These are phyloP conservation scores for Saccharum hybrid DNA, from an alignment of 202 grass and related monocot species.

Conservation along the genomic window DNA sequence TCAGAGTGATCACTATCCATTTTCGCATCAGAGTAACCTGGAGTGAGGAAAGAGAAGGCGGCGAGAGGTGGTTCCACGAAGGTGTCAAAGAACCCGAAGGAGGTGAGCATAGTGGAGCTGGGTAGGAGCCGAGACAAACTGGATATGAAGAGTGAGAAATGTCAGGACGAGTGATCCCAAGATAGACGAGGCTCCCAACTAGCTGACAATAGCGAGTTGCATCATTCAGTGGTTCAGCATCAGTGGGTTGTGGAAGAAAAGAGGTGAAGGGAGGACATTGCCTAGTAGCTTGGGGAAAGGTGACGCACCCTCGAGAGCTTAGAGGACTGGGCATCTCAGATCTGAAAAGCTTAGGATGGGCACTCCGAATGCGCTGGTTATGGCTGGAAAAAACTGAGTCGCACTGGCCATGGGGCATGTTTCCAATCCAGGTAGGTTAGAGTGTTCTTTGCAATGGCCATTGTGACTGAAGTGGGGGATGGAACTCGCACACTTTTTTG, in stretches of 20 bases:
- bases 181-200: too few relatives aligned
- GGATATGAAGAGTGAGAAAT: too few relatives aligned
- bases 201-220: too few relatives aligned
- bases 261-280: background rate
- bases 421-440: background rate
- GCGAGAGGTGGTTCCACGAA: too few relatives aligned
- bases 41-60: too few relatives aligned
- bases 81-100: too few relatives aligned
- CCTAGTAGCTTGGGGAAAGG: background rate
- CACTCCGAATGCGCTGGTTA: background rate
- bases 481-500: background rate
- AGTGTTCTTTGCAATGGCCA: background rate
- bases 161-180: too few relatives aligned
- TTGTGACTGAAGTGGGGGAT: background rate
- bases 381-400: background rate
- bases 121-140: too few relatives aligned
- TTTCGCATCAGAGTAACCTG: too few relatives aligned
- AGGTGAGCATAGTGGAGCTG: too few relatives aligned
- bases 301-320: background rate
- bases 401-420: background rate
- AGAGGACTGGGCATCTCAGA: background rate
- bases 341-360: background rate
- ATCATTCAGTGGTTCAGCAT: too few relatives aligned
- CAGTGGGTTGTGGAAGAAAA: background rate
- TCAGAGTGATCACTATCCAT: too few relatives aligned